Conservation (phyloP, 805 yeast genomes). For the Yarrowia sp. region DNA sequence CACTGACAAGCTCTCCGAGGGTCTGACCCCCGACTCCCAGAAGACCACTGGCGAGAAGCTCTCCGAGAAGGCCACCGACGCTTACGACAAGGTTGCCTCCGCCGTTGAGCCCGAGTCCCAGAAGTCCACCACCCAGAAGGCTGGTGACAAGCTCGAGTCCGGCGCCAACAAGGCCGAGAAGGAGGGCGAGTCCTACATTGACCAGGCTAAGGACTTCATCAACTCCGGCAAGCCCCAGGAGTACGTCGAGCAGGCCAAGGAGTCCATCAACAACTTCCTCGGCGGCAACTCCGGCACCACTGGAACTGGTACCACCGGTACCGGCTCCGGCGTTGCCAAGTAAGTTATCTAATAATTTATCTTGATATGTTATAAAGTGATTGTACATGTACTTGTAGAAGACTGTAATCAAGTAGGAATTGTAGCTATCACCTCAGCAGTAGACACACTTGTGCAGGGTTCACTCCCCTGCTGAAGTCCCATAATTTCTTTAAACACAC, state of each 20-base stretch:
- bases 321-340: background rate
- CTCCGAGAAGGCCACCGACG: conserved; percentile 72
- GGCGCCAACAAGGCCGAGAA: conserved; percentile 62
- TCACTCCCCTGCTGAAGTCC: too few relatives aligned
- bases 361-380: too few relatives aligned
- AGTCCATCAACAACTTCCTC: conserved; percentile 33
- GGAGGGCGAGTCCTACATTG: conserved; percentile 38
- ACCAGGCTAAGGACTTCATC: conserved; percentile 40
- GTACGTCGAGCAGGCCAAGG: conserved; percentile 39
- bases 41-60: conserved; percentile 70
- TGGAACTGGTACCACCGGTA: conserved; percentile 14
- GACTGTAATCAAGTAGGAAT: too few relatives aligned
- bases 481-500: too few relatives aligned
- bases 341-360: background rate
- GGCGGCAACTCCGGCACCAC: conserved; percentile 29
- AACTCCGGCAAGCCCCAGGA: conserved; percentile 40
- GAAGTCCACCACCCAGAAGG: conserved; percentile 74
- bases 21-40: conserved; percentile 71
- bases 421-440: too few relatives aligned
- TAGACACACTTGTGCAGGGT: too few relatives aligned
- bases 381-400: too few relatives aligned
- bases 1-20: conserved; percentile 70
- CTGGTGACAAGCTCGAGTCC: conserved; percentile 64
- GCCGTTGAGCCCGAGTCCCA: conserved; percentile 66
- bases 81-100: conserved; percentile 69